A percentile compares a stretch with the other conserved stretches of the same genome.
phyloP scores from a whole-genome alignment of 768 basidiomycete genomes.

The Suillus hirtellus region DNA sequence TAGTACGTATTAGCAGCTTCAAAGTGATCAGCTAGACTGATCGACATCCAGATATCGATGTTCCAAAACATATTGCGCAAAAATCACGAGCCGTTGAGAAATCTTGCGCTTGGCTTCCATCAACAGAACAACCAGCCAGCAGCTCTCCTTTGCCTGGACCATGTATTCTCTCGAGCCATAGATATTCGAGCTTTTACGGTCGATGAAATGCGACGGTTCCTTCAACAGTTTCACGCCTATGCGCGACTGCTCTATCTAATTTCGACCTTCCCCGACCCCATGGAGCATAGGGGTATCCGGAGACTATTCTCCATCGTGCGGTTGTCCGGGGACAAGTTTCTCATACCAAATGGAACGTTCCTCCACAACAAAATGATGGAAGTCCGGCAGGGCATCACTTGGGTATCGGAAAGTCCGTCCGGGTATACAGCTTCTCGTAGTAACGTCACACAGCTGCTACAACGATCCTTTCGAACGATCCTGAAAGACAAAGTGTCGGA shows the following conservation, averaged over 20 bases:
- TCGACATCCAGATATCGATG: conserved; percentile 29
- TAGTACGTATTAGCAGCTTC: conserved; percentile 14
- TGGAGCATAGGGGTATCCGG: conserved; percentile 22
- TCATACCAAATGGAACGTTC: neutral
- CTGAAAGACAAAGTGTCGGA: conserved; percentile 30
- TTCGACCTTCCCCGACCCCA: conserved; percentile 30
- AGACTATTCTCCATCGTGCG: conserved; percentile 37
- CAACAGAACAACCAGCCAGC: conserved; percentile 26
- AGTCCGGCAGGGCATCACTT: neutral
- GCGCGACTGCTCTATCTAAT: conserved; percentile 33
- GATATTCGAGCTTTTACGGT: conserved; percentile 25
- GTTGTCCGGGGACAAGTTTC: conserved; percentile 26
- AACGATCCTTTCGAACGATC: conserved; percentile 23
- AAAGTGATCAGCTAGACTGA: conserved; percentile 22
- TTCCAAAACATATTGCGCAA: conserved; percentile 34
- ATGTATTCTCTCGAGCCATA: conserved; percentile 35
- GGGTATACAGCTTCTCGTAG: conserved; percentile 16
- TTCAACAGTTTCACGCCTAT: conserved; percentile 39
- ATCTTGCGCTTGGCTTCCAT: conserved; percentile 35
- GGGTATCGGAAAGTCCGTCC: neutral
- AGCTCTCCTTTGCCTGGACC: conserved; percentile 46
- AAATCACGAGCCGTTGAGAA: conserved; percentile 29
- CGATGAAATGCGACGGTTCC: conserved; percentile 28
- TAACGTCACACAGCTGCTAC: conserved; percentile 27
- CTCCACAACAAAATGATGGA: neutral